Evolutionary conservation across 1,139 yeast genomes (phyloP).

Genomic region (Geotrichum reessii): DNA sequence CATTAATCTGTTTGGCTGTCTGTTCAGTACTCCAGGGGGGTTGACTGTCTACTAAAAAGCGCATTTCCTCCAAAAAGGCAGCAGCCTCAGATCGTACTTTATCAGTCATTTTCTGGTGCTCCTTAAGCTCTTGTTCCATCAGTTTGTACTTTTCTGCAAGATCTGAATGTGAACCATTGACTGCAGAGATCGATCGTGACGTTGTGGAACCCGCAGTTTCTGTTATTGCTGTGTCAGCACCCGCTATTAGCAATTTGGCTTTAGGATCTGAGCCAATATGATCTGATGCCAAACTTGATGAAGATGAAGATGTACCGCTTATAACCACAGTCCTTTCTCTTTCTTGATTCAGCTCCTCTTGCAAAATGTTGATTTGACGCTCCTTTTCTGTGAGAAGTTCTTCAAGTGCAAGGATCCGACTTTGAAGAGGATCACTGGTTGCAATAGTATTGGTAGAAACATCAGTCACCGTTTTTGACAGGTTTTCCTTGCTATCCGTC

Average conservation of each 20-base stretch:
- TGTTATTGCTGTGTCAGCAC: conserved; percentile 11
- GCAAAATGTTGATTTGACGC: background rate
- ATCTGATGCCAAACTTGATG: background rate
- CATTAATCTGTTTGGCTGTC: conserved; percentile 28
- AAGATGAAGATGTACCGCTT: background rate
- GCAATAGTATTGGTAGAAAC: background rate
- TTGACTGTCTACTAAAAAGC: conserved; percentile 34
- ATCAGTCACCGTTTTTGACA: conserved; percentile 17
- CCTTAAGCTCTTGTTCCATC: conserved; percentile 27
- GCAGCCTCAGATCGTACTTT: conserved; percentile 41
- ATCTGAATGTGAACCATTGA: conserved; percentile 1
- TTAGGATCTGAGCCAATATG: background rate
- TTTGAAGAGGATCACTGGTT: background rate
- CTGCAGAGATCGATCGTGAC: background rate
- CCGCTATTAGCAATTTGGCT: background rate
- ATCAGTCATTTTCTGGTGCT: conserved; percentile 38
- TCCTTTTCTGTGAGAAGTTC: conserved; percentile 2
- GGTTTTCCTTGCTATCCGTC: conserved; percentile 21
- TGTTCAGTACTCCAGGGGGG: conserved; percentile 25
- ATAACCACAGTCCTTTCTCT: conserved; percentile 1
- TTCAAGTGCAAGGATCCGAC: background rate
- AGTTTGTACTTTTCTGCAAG: conserved; percentile 12
- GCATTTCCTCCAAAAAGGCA: conserved; percentile 38
- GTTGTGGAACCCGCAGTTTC: background rate
- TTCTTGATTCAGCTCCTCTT: background rate